Evolutionary conservation across 2,329 filamentous ascomycete species (phyloP).

Genomic region (Neofusicoccum laricinum): DNA sequence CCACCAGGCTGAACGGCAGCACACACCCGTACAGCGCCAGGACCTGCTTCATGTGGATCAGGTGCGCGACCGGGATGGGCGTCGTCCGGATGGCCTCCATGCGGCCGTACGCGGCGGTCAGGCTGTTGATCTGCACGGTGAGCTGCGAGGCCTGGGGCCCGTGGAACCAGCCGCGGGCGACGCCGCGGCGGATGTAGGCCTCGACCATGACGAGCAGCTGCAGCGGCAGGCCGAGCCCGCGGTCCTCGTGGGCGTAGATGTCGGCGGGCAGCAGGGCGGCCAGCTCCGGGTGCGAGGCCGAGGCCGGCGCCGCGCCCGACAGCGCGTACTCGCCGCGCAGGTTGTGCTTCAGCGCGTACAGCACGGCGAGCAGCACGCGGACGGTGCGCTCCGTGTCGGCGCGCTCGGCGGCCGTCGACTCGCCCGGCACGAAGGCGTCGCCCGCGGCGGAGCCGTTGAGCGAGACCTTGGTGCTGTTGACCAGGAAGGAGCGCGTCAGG

Average conservation of each 20-base stretch:
- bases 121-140: slow-evolving; percentile 55
- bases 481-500: slow-evolving; percentile 55
- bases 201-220: slow-evolving; percentile 61
- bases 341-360: slow-evolving; percentile 64
- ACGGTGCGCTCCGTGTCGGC: slow-evolving; percentile 59
- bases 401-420: slow-evolving; percentile 40
- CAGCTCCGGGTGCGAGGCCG: slow-evolving; percentile 27
- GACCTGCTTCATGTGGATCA: slow-evolving; percentile 65
- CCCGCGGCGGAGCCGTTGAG: slow-evolving; percentile 19
- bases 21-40: slow-evolving; percentile 60
- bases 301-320: slow-evolving; percentile 19
- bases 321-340: slow-evolving; percentile 58
- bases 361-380: slow-evolving; percentile 58
- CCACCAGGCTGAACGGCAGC: slow-evolving; percentile 62
- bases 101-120: slow-evolving; percentile 58
- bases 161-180: slow-evolving; percentile 58
- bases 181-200: slow-evolving; percentile 56
- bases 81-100: slow-evolving; percentile 67
- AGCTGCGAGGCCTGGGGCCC: slow-evolving; percentile 58
- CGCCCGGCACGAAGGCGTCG: slow-evolving; percentile 18
- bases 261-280: slow-evolving; percentile 32
- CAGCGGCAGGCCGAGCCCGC: slow-evolving; percentile 58
- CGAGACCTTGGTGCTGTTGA: slow-evolving; percentile 37
- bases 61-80: slow-evolving; percentile 61
- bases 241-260: slow-evolving; percentile 49